A percentile compares a stretch with the other conserved stretches of the same genome.
phyloP scores from a whole-genome alignment of 495 filamentous ascomycete genomes.

The Podospora tetraspora region DNA sequence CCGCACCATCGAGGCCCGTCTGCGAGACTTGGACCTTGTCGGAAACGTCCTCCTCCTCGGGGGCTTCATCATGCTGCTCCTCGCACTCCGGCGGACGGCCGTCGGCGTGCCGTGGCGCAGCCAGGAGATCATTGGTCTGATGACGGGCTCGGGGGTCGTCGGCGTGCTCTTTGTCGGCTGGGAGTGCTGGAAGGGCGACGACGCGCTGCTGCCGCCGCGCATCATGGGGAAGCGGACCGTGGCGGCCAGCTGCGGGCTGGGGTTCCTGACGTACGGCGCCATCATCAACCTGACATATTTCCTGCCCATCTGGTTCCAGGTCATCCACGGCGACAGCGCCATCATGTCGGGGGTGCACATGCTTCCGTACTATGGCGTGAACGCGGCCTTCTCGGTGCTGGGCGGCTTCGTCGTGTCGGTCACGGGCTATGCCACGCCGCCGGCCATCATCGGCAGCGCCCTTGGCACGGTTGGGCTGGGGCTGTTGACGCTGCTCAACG shows the following conservation, averaged over 20 bases:
- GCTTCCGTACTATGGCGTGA: conserved; percentile 58
- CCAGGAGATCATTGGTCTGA: conserved; percentile 25
- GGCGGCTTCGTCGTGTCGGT: conserved; percentile 34
- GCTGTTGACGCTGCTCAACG: conserved; percentile 55
- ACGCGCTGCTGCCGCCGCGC: conserved; percentile 33
- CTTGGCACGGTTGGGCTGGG: conserved; percentile 58
- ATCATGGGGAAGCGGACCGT: conserved; percentile 58
- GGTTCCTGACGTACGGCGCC: conserved; percentile 27
- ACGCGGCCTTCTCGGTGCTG: conserved; percentile 53
- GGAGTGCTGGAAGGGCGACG: conserved; percentile 17
- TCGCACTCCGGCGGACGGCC: conserved; percentile 49
- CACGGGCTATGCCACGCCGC: conserved; percentile 44
- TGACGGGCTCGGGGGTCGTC: conserved; percentile 41
- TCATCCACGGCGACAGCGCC: conserved; percentile 59
- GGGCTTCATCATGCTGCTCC: conserved; percentile 39
- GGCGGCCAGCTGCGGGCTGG: conserved; percentile 43
- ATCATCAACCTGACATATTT: conserved; percentile 56
- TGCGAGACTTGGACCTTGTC: conserved; percentile 43
- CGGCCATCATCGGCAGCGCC: conserved; percentile 45
- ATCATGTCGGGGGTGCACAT: conserved; percentile 62
- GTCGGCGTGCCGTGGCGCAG: conserved; percentile 40
- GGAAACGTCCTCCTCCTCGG: conserved; percentile 45
- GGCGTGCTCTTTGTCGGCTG: conserved; percentile 15
- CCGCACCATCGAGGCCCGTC: conserved; percentile 17
- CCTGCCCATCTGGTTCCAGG: conserved; percentile 60